These are phyloP conservation scores for Otatea glauca DNA, from an alignment of 176 grass and related monocot species.

Conservation along the genomic window DNA sequence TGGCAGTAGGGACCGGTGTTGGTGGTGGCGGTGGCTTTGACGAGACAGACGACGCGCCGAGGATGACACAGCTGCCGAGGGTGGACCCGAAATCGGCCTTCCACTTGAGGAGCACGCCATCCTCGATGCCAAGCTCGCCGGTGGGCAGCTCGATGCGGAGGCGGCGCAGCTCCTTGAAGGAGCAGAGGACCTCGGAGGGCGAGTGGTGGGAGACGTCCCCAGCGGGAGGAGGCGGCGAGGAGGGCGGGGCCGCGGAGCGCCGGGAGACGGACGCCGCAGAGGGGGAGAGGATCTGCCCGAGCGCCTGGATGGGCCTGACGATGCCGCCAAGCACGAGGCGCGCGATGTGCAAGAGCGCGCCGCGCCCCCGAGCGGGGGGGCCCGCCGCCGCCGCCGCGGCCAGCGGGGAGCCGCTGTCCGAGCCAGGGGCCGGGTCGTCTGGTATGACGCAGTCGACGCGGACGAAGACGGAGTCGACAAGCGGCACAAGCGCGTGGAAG, in stretches of 20 bases:
- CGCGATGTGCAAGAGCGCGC: slow-evolving; percentile 61
- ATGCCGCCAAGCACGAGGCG: slow-evolving; percentile 70
- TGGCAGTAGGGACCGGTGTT: not conserved
- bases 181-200: slow-evolving; percentile 84
- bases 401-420: slow-evolving; percentile 17
- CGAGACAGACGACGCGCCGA: slow-evolving; percentile 69
- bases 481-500: slow-evolving; percentile 76
- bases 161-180: slow-evolving; percentile 78
- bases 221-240: not conserved
- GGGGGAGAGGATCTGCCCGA: slow-evolving; percentile 78
- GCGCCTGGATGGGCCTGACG: slow-evolving; percentile 73
- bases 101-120: slow-evolving; percentile 89
- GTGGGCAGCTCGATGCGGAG: slow-evolving; percentile 84
- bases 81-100: slow-evolving; percentile 87
- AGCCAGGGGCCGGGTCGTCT: slow-evolving; percentile 48
- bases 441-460: slow-evolving; percentile 90
- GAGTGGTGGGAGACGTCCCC: slow-evolving; percentile 86
- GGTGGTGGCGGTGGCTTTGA: slow-evolving; percentile 7
- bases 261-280: slow-evolving; percentile 45
- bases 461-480: slow-evolving; percentile 86
- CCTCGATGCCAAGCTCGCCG: slow-evolving; percentile 80
- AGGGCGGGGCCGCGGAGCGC: not conserved
- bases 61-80: slow-evolving; percentile 76
- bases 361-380: slow-evolving; percentile 18
- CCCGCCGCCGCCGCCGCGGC: not conserved